Base-by-base conservation (phyloP, 2,329 filamentous ascomycete genomes). In the Aspergillus glaucus region DNA sequence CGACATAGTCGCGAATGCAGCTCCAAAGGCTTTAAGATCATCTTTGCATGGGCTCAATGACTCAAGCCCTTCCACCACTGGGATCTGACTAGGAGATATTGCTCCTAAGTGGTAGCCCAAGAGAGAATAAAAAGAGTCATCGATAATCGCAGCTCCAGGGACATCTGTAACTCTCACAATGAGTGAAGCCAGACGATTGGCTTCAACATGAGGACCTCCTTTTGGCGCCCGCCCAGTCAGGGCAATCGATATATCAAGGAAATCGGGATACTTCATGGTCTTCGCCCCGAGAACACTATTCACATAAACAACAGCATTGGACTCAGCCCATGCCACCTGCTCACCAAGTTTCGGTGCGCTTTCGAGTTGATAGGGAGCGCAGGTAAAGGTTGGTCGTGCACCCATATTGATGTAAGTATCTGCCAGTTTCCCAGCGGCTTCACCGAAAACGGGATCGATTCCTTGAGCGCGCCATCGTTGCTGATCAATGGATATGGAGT, bases 211-310 rank as follows among this genome's bases (percentile, higher is more conserved):
- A 15, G 62, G 54, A 0, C 62, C 63, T 0, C 59, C 62, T 14
- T 51, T 36, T 0, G 67, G 66, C 0, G 64, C 64, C 6, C 53
- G 59, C 1, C 74, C 73, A 0, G 72, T 75, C 42, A 76, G 47
- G 0, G 71, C 72, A 32, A 75, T 71, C 37, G 61, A 67, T 5
- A 74, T 62, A 28, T 76, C 73, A 2, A 76, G 60, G 32, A 69
- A 72, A 45, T 75, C 72, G 0, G 74, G 74, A 48, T 73, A 75
- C 48, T 76, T 76, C 47, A 68, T 64, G 1, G 73, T 75, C 17
- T 63, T 62, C 0, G 73, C 72, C 0, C 72, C 73, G 0, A 76
- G 62, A 0, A 75, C 68, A 47, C 72, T 75, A 39, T 76, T 76
- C 1, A 72, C 71, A 48, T 64, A 75, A 0, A 75, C 67, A 0